These are phyloP conservation scores for Tolypocladium tropicale DNA, from an alignment of 2,329 filamentous ascomycete species.

Conservation along the genomic window DNA sequence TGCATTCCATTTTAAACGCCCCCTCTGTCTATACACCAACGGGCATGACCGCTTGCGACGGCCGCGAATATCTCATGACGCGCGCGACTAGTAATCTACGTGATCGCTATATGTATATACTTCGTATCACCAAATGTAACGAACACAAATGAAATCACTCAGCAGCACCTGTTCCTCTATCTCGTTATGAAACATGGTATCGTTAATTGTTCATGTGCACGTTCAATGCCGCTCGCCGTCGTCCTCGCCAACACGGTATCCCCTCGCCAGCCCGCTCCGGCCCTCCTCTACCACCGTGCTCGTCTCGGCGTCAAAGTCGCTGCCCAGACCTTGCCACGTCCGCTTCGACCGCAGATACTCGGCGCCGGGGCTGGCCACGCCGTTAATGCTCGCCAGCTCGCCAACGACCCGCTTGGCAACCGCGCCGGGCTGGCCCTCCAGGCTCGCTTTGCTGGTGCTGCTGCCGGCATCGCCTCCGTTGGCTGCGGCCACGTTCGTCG, in stretches of 20 bases:
- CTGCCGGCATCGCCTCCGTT: conserved; percentile 3
- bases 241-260: conserved; percentile 66
- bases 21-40: neutral
- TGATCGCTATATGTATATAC: neutral
- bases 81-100: neutral
- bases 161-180: neutral
- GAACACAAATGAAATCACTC: neutral
- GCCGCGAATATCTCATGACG: neutral
- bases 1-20: too few species aligned
- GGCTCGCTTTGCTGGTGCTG: too few species aligned
- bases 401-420: conserved; percentile 51
- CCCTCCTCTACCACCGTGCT: conserved; percentile 73
- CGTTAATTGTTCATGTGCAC: neutral
- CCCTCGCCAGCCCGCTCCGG: conserved; percentile 75
- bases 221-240: conserved; percentile 12
- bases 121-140: neutral
- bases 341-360: conserved; percentile 74
- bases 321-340: conserved; percentile 88
- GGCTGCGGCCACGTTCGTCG: conserved; percentile 5
- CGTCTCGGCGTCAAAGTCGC: conserved; percentile 59
- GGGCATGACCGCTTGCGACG: neutral
- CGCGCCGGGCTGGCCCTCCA: conserved; percentile 10
- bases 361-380: conserved; percentile 81
- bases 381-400: conserved; percentile 72
- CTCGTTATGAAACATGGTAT: neutral